These are phyloP conservation scores for Silybum marianum DNA, from an alignment of 129 eudicot species.

Conservation along the genomic window DNA sequence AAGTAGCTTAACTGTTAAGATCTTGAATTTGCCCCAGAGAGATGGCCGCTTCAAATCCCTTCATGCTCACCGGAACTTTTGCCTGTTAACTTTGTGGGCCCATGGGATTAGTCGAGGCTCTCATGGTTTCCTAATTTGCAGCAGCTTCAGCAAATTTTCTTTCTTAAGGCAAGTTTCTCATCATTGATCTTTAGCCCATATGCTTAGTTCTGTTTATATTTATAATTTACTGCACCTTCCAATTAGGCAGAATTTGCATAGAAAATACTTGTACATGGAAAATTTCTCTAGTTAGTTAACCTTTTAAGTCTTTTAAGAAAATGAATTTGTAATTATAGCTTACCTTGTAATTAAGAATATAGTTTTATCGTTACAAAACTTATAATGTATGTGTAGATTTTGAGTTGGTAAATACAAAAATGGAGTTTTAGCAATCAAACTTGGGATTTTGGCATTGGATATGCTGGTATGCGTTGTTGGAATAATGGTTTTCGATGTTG, in stretches of 20 bases:
- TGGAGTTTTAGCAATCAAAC: background rate
- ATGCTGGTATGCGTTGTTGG: background rate
- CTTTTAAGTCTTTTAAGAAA: background rate
- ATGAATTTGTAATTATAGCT: background rate
- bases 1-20: too few species aligned
- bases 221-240: background rate
- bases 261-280: constrained; percentile 3
- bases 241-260: background rate
- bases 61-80: too few species aligned
- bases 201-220: background rate
- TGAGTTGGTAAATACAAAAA: background rate
- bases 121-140: constrained; percentile 7
- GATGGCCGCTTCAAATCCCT: too few species aligned
- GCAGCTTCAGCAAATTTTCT: background rate
- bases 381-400: background rate
- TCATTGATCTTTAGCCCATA: background rate
- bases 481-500: background rate
- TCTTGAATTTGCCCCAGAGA: too few species aligned
- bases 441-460: background rate
- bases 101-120: too few species aligned
- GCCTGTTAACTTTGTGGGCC: too few species aligned
- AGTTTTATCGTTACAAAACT: background rate
- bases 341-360: constrained; percentile 6
- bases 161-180: background rate
- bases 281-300: background rate